Evolutionary conservation across 192 early-diverging fungal species (phyloP).

Genomic region (Backusella circina): DNA sequence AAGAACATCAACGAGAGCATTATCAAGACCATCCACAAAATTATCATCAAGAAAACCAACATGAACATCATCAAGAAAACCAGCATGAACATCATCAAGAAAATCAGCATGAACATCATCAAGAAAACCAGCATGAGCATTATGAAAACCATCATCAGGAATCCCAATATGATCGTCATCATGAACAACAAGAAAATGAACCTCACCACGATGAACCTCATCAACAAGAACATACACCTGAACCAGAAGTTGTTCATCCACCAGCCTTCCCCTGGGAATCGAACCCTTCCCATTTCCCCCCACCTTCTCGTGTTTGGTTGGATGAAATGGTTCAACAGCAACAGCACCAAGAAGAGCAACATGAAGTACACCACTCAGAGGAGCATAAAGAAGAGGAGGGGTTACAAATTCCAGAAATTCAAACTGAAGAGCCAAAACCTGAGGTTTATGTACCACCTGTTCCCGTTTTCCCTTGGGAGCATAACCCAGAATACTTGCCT

Average conservation of each 20-base stretch:
- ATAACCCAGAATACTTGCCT: background rate
- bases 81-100: background rate
- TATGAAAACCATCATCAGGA: background rate
- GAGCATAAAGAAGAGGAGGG: background rate
- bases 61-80: background rate
- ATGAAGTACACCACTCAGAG: background rate
- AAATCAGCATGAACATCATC: background rate
- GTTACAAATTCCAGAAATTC: background rate
- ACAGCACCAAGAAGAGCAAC: background rate
- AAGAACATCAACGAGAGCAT: background rate
- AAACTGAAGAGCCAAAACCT: background rate
- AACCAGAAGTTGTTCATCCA: background rate
- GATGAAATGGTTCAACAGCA: background rate
- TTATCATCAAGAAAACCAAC: background rate
- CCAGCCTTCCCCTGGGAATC: background rate
- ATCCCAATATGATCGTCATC: background rate
- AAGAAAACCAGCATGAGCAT: background rate
- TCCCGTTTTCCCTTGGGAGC: slow-evolving; percentile 2
- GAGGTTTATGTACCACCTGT: background rate
- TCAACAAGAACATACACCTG: background rate
- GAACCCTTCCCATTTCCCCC: background rate
- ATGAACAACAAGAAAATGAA: background rate
- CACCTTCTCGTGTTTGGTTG: background rate
- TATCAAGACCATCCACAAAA: background rate
- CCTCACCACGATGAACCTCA: background rate